A percentile compares a stretch with the other conserved stretches of the same genome.
phyloP scores from a whole-genome alignment of 2,329 filamentous ascomycete genomes.

The Fusarium lateritium region DNA sequence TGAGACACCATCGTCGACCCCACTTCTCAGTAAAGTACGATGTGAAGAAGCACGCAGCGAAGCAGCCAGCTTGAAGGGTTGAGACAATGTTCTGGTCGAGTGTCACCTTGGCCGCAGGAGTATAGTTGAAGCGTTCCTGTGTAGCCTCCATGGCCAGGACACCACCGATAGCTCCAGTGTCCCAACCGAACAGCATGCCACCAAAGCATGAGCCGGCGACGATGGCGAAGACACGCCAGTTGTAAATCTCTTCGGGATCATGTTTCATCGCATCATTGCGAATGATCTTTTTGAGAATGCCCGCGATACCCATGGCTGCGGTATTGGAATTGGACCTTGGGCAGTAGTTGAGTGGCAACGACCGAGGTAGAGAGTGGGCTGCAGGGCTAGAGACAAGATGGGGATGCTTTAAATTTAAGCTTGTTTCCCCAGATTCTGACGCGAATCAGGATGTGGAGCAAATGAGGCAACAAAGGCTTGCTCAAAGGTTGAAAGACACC shows the following conservation, averaged over 20 bases:
- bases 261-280: constrained; percentile 80
- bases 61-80: constrained; percentile 78
- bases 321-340: constrained; percentile 12
- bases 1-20: constrained; percentile 69
- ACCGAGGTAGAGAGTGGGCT: constrained; percentile 11
- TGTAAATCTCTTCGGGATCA: constrained; percentile 78
- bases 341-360: constrained; percentile 14
- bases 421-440: constrained; percentile 35
- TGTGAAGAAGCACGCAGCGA: constrained; percentile 72
- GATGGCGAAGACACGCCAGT: constrained; percentile 76
- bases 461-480: constrained; percentile 7
- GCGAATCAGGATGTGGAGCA: constrained; percentile 24
- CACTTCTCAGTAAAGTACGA: constrained; percentile 67
- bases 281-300: constrained; percentile 69
- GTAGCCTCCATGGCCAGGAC: constrained; percentile 74
- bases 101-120: constrained; percentile 59
- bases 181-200: constrained; percentile 68
- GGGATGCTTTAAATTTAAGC: constrained; percentile 39
- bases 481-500: constrained; percentile 22
- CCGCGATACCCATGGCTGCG: constrained; percentile 57
- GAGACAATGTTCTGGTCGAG: constrained; percentile 78
- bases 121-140: constrained; percentile 60
- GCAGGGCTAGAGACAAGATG: constrained; percentile 13
- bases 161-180: constrained; percentile 77
- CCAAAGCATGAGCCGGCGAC: constrained; percentile 78